Conservation (phyloP, 1,284 basidiomycete species). For the Fomitopsis pinicola region DNA sequence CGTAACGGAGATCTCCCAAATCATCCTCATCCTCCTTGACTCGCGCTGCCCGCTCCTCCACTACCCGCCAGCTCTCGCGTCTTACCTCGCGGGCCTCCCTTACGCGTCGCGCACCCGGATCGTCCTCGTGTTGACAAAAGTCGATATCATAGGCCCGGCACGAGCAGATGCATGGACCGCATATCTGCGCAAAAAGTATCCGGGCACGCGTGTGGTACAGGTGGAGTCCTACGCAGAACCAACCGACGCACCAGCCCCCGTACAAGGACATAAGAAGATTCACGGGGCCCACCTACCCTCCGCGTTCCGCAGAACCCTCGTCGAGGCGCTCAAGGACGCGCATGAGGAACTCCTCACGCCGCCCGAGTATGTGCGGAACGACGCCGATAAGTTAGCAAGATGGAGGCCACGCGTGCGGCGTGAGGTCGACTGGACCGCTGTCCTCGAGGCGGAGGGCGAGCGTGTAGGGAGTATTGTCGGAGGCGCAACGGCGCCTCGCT, state of each 20-base stretch:
- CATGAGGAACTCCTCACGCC: constrained; percentile 71
- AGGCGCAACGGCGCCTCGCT: constrained; percentile 33
- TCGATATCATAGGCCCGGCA: constrained; percentile 49
- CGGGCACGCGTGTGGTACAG: constrained; percentile 56
- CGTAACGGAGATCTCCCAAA: constrained; percentile 81
- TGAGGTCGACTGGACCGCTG: constrained; percentile 71
- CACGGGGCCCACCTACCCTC: constrained; percentile 67
- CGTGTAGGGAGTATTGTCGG: constrained; percentile 41
- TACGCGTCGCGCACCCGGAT: constrained; percentile 42
- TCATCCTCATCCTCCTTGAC: constrained; percentile 83
- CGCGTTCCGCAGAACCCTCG: constrained; percentile 54
- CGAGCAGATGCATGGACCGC: constrained; percentile 60
- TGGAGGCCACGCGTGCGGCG: constrained; percentile 68
- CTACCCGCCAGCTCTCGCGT: constrained; percentile 53
- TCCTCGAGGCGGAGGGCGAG: constrained; percentile 41
- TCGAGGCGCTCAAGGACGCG: constrained; percentile 62
- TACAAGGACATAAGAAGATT: constrained; percentile 29
- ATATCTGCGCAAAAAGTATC: constrained; percentile 58
- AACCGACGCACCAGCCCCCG: constrained; percentile 20
- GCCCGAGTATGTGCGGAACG: constrained; percentile 51
- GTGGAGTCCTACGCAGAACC: constrained; percentile 72
- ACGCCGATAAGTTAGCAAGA: constrained; percentile 48
- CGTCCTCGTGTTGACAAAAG: constrained; percentile 83
- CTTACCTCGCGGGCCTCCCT: constrained; percentile 36
- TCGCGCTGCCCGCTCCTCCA: constrained; percentile 79